Conservation (phyloP, 768 basidiomycete genomes). For the Galerina marginata region DNA sequence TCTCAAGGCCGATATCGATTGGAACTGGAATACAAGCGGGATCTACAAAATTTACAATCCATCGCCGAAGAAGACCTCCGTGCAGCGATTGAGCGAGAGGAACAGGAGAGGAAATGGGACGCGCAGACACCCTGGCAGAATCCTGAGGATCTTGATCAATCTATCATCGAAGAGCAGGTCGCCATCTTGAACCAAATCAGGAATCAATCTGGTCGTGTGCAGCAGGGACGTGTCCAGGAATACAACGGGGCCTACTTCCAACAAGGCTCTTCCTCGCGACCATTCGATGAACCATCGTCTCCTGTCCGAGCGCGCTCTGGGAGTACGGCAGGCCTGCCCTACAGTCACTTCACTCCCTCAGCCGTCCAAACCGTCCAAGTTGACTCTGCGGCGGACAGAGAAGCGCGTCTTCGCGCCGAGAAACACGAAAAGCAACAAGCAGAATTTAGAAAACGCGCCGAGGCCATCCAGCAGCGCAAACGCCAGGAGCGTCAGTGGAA, state of each 20-base stretch:
- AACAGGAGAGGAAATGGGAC: conserved; percentile 22
- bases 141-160: conserved; percentile 19
- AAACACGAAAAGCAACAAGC: conserved; percentile 29
- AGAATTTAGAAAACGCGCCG: conserved; percentile 28
- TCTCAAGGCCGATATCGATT: conserved; percentile 22
- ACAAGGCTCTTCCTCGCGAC: conserved; percentile 17
- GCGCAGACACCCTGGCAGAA: conserved; percentile 6
- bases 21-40: conserved; percentile 27
- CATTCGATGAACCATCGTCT: conserved; percentile 3
- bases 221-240: neutral
- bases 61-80: conserved; percentile 28
- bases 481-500: conserved; percentile 7
- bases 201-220: conserved; percentile 10
- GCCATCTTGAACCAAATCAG: conserved; percentile 29
- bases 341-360: neutral
- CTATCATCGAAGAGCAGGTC: conserved; percentile 29
- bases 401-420: conserved; percentile 18
- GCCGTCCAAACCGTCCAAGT: neutral
- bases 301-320: neutral
- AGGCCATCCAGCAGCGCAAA: conserved; percentile 26
- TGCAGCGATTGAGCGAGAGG: conserved; percentile 27
- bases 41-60: conserved; percentile 22
- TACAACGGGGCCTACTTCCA: conserved; percentile 10
- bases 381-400: conserved; percentile 10
- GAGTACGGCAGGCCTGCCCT: neutral